A percentile compares a stretch with the other conserved stretches of the same genome.
Conservation (phyloP, 331 rosid genomes). For the Prunus yedoensis region DNA sequence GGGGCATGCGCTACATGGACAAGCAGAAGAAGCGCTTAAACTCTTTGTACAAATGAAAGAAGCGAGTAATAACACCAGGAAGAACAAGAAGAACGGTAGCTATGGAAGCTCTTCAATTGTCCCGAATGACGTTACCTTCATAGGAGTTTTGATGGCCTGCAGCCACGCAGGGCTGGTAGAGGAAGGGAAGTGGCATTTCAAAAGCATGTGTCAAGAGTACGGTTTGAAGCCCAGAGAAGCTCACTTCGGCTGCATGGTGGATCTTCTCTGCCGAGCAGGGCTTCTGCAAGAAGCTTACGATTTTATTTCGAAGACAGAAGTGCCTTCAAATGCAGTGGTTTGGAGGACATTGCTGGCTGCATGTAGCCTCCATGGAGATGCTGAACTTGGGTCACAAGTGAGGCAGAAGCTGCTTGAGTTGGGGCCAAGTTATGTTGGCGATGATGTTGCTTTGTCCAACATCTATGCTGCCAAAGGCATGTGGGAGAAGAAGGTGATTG, state of each 20-base stretch:
- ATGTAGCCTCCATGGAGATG: slow-evolving; percentile 49
- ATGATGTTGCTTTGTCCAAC: slow-evolving; percentile 59
- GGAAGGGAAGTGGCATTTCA: slow-evolving; percentile 56
- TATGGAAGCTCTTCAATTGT: slow-evolving; percentile 11
- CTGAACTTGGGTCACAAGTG: slow-evolving; percentile 44
- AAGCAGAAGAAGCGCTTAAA: slow-evolving; percentile 55
- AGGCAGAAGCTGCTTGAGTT: slow-evolving; percentile 37
- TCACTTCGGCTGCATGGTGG: slow-evolving; percentile 72
- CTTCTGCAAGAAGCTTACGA: slow-evolving; percentile 48
- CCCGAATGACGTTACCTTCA: slow-evolving; percentile 58
- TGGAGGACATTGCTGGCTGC: slow-evolving; percentile 67
- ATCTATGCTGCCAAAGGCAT: slow-evolving; percentile 52
- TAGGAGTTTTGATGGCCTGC: slow-evolving; percentile 74
- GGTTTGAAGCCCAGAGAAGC: slow-evolving; percentile 52
- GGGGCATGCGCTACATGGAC: slow-evolving; percentile 67
- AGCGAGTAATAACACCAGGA: slow-evolving; percentile 1
- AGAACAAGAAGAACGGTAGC: slow-evolving; percentile 12
- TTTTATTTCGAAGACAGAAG: slow-evolving; percentile 41
- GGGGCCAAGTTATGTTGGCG: slow-evolving; percentile 56
- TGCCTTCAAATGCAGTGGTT: slow-evolving; percentile 39
- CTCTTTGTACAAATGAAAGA: slow-evolving; percentile 48
- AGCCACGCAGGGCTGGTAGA: slow-evolving; percentile 67
- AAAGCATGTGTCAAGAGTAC: slow-evolving; percentile 51
- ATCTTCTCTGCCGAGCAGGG: slow-evolving; percentile 64
- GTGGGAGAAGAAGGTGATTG: slow-evolving; percentile 55